A percentile compares a stretch with the other conserved stretches of the same genome.
phyloP scores from a whole-genome alignment of 495 filamentous ascomycete species.

The Annulohypoxylon bovei region DNA sequence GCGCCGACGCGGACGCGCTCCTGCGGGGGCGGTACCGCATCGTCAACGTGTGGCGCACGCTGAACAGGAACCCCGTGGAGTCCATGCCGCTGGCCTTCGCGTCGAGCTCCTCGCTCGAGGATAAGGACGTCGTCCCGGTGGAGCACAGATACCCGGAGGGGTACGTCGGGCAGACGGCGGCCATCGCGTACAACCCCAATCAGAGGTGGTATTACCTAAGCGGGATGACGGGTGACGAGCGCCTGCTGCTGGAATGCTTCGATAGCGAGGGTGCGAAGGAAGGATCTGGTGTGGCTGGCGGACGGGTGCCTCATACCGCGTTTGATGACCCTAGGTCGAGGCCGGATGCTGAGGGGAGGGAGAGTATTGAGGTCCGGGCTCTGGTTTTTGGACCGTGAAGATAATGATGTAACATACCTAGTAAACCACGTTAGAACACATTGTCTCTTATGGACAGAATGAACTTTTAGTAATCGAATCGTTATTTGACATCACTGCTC shows the following conservation, averaged over 20 bases:
- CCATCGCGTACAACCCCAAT: slow-evolving; percentile 65
- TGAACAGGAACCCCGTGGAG: slow-evolving; percentile 75
- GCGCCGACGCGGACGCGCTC: slow-evolving; percentile 65
- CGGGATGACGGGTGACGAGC: slow-evolving; percentile 78
- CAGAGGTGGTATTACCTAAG: slow-evolving; percentile 84
- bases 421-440: neutral
- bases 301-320: slow-evolving; percentile 81
- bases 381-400: slow-evolving; percentile 77
- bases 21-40: slow-evolving; percentile 76
- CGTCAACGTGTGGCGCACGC: slow-evolving; percentile 87
- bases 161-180: slow-evolving; percentile 78
- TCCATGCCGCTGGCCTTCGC: slow-evolving; percentile 77
- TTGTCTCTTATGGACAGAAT: neutral
- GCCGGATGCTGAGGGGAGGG: slow-evolving; percentile 66
- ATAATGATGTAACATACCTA: neutral
- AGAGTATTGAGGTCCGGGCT: slow-evolving; percentile 90
- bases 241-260: slow-evolving; percentile 83
- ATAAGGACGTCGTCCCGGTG: slow-evolving; percentile 73
- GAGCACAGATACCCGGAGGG: slow-evolving; percentile 80
- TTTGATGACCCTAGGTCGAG: slow-evolving; percentile 78
- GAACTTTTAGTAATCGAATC: neutral
- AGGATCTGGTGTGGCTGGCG: slow-evolving; percentile 62
- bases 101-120: slow-evolving; percentile 64
- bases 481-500: neutral
- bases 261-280: slow-evolving; percentile 67